A percentile compares a stretch with the other conserved stretches of the same genome.
phyloP scores from a whole-genome alignment of 2,329 filamentous ascomycete species.

The Teratosphaeria destructans region DNA sequence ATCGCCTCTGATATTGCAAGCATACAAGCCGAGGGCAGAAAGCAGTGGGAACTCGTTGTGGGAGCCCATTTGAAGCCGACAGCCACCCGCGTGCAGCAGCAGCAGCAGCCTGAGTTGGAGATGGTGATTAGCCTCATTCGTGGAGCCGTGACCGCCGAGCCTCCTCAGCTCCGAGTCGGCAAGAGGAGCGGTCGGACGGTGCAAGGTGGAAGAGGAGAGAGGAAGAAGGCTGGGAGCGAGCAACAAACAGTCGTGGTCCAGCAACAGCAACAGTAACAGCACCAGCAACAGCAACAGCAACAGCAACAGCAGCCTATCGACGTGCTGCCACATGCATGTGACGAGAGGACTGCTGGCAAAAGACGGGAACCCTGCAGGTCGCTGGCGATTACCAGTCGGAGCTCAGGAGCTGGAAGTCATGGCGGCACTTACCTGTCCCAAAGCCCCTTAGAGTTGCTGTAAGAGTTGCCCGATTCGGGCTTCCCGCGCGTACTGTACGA shows the following conservation, averaged over 20 bases:
- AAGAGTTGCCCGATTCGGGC: neutral
- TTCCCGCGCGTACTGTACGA: neutral
- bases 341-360: neutral
- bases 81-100: neutral
- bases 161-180: neutral
- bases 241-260: neutral
- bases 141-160: neutral
- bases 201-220: neutral
- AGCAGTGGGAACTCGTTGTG: constrained; percentile 46
- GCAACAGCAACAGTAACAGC: neutral
- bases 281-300: too few species aligned
- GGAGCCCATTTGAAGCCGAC: constrained; percentile 5
- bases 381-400: neutral
- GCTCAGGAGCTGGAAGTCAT: neutral
- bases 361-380: neutral
- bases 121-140: neutral
- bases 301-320: neutral
- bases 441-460: neutral
- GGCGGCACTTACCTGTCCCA: neutral
- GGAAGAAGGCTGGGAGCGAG: neutral
- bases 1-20: constrained; percentile 49
- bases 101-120: neutral
- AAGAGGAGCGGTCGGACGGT: neutral
- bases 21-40: constrained; percentile 47
- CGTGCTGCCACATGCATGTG: neutral